phyloP scores from a whole-genome alignment of 352 stramenopile genomes.

The Globisporangium ultimum region DNA sequence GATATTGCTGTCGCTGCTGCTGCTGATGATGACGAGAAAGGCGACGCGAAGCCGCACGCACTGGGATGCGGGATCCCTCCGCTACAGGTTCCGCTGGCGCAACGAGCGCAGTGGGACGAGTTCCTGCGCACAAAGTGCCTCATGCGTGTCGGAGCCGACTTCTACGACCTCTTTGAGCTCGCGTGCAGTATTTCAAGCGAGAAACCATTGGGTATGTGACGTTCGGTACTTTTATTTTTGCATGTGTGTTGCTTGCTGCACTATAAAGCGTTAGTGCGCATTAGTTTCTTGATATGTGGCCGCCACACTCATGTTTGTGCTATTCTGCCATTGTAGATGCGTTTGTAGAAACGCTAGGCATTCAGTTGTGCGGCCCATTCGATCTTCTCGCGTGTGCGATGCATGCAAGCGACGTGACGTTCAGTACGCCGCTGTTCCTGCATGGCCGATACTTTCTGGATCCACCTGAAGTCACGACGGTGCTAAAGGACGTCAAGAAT shows the following conservation, averaged over 20 bases:
- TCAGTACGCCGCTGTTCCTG: conserved; percentile 39
- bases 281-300: conserved; percentile 2
- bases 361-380: conserved; percentile 47
- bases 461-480: conserved; percentile 44
- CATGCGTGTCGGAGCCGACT: conserved; percentile 26
- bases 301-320: background rate
- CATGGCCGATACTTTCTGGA: conserved; percentile 53
- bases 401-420: conserved; percentile 16
- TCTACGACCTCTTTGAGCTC: conserved; percentile 49
- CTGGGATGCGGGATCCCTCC: background rate
- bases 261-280: background rate
- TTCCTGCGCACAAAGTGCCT: conserved; percentile 37
- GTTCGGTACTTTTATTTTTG: background rate
- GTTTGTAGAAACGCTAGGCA: conserved; percentile 36
- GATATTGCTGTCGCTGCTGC: too few relatives aligned
- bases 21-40: background rate
- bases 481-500: conserved; percentile 20
- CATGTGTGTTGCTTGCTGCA: background rate
- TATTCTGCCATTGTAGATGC: conserved; percentile 27
- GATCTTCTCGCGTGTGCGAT: conserved; percentile 28
- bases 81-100: conserved; percentile 10
- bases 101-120: conserved; percentile 30
- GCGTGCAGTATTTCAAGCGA: conserved; percentile 26
- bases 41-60: background rate
- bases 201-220: conserved; percentile 25